Conservation (phyloP, 1,284 basidiomycete genomes). For the Abortiporus biennis region DNA sequence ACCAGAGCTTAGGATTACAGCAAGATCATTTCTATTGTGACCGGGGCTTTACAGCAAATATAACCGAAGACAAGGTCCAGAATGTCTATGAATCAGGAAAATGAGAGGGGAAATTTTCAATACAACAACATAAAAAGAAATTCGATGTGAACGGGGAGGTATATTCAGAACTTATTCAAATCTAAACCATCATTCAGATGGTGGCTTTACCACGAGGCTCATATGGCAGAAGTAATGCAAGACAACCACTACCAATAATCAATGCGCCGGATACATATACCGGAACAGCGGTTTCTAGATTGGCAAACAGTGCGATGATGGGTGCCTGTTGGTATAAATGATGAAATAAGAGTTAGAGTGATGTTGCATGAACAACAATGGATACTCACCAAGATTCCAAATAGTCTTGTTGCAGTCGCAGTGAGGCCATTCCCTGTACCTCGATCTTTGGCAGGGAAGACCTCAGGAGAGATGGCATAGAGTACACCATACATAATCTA, state of each 20-base stretch:
- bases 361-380: background rate
- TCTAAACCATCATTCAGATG: conserved; percentile 33
- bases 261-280: conserved; percentile 67
- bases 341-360: conserved; percentile 1
- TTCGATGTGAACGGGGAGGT: background rate
- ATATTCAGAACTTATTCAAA: no score
- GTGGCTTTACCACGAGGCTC: conserved; percentile 65
- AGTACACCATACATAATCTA: conserved; percentile 62
- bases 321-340: conserved; percentile 40
- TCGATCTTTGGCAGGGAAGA: conserved; percentile 66
- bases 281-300: conserved; percentile 56
- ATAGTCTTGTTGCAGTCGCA: conserved; percentile 53
- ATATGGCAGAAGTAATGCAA: conserved; percentile 65
- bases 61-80: no score
- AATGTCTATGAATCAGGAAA: background rate
- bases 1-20: no score
- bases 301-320: conserved; percentile 58
- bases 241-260: conserved; percentile 53
- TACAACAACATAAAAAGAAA: background rate
- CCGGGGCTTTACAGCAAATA: no score
- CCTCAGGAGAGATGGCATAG: conserved; percentile 61
- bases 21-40: no score
- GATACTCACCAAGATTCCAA: conserved; percentile 50
- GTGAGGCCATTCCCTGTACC: conserved; percentile 70
- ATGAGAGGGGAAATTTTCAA: background rate